A percentile compares a stretch with the other conserved stretches of the same genome.
Evolutionary conservation across 2,329 filamentous ascomycete genomes (phyloP).

Genomic region (Diaporthe caulivora): DNA sequence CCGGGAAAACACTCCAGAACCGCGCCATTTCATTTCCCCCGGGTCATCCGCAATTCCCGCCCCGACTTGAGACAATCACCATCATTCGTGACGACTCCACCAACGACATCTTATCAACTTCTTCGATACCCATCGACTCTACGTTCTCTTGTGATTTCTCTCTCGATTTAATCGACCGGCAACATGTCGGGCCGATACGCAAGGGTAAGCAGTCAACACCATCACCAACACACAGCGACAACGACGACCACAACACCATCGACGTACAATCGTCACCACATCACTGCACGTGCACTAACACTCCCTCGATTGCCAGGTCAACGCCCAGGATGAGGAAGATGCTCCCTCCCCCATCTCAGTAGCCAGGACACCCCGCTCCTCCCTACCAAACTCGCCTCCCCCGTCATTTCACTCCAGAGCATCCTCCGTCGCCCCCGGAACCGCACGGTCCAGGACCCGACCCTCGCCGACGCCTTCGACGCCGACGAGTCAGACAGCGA

Average conservation of each 20-base stretch:
- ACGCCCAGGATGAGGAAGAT: constrained; percentile 70
- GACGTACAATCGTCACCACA: background rate
- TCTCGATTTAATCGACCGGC: constrained; percentile 40
- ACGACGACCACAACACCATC: background rate
- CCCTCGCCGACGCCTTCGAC: constrained; percentile 94
- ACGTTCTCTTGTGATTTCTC: background rate
- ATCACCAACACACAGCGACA: background rate
- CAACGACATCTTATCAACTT: background rate
- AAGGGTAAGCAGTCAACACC: constrained; percentile 58
- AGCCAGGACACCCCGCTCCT: constrained; percentile 48
- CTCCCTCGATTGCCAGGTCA: constrained; percentile 58
- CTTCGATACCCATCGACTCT: background rate
- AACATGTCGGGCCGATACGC: constrained; percentile 70
- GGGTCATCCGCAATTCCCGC: background rate
- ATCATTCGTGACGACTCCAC: background rate
- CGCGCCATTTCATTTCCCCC: background rate
- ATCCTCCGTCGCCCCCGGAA: constrained; percentile 72
- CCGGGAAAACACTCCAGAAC: constrained; percentile 11
- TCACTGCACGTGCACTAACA: constrained; percentile 16
- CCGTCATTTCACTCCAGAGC: constrained; percentile 91
- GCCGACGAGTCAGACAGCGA: constrained; percentile 82
- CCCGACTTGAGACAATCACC: background rate
- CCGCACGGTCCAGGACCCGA: constrained; percentile 68
- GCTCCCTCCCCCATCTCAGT: constrained; percentile 50
- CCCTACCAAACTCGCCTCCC: constrained; percentile 71